Evolutionary conservation across 331 rosid species (phyloP).

Genomic region (Erythrophleum ivorense): DNA sequence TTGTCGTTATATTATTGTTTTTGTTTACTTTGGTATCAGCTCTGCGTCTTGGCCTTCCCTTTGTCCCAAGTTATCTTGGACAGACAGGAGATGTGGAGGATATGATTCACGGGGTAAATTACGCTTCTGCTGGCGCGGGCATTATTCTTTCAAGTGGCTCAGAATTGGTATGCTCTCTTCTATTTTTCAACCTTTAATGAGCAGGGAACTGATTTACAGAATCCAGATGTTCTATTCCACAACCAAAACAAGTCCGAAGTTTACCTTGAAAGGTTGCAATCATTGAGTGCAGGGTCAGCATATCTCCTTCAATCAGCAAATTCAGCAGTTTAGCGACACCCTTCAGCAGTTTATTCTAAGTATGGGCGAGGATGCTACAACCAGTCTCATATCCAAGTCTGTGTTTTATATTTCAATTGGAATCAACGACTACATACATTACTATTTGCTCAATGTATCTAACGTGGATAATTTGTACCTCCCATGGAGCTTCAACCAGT

Average conservation of each 20-base stretch:
- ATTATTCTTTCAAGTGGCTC: constrained; percentile 83
- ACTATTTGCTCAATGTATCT: constrained; percentile 76
- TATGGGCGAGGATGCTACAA: constrained; percentile 73
- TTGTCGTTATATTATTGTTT: neutral
- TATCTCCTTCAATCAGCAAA: constrained; percentile 76
- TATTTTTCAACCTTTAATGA: neutral
- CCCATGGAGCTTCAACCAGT: constrained; percentile 82
- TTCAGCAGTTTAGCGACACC: constrained; percentile 87
- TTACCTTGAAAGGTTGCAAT: neutral
- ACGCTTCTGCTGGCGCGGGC: constrained; percentile 96
- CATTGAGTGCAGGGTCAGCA: constrained; percentile 73
- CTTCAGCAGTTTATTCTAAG: constrained; percentile 63
- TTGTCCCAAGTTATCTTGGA: constrained; percentile 91
- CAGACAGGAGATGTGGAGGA: constrained; percentile 61
- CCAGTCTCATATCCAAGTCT: constrained; percentile 58
- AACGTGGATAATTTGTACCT: constrained; percentile 70
- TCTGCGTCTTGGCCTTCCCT: constrained; percentile 82
- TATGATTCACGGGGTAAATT: constrained; percentile 84
- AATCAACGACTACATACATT: constrained; percentile 90
- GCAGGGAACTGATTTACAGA: neutral
- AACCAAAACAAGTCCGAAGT: neutral
- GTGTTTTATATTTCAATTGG: constrained; percentile 81
- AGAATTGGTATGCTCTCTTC: constrained; percentile 64
- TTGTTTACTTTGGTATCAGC: constrained; percentile 50
- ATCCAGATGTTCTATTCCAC: neutral